Evolutionary conservation across 2,329 filamentous ascomycete genomes (phyloP).

Genomic region (Trichoderma endophyticum): DNA sequence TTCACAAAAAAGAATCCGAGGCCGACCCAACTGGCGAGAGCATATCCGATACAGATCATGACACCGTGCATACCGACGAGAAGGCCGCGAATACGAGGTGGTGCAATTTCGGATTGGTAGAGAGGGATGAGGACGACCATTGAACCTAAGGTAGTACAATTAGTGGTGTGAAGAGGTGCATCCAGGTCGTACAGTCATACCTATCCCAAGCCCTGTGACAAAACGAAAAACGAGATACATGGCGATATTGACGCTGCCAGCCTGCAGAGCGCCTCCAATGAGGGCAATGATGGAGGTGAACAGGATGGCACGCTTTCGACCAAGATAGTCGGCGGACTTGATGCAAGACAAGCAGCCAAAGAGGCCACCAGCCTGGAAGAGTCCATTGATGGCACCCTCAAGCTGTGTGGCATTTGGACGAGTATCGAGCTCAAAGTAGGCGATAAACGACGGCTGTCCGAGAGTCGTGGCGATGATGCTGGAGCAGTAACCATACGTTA

Average conservation of each 20-base stretch:
- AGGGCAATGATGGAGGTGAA: not conserved
- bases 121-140: not conserved
- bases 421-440: not conserved
- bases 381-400: not conserved
- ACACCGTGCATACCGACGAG: constrained; percentile 3
- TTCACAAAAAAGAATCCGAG: not conserved
- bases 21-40: not conserved
- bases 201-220: not conserved
- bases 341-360: not conserved
- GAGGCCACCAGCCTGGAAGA: not conserved
- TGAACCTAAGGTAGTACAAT: not conserved
- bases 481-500: constrained; percentile 1
- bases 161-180: not conserved
- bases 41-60: constrained; percentile 1
- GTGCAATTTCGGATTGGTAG: constrained; percentile 7
- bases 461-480: constrained; percentile 3
- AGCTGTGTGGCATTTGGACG: constrained; percentile 2
- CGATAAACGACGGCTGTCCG: not conserved
- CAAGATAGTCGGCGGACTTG: not conserved
- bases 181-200: not conserved
- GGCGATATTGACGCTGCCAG: not conserved
- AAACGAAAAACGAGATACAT: constrained; percentile 8
- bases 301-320: not conserved
- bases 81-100: not conserved
- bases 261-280: not conserved